Evolutionary conservation across 1,139 yeast species (phyloP).

Genomic region (Lodderomyces parapsilosis): DNA sequence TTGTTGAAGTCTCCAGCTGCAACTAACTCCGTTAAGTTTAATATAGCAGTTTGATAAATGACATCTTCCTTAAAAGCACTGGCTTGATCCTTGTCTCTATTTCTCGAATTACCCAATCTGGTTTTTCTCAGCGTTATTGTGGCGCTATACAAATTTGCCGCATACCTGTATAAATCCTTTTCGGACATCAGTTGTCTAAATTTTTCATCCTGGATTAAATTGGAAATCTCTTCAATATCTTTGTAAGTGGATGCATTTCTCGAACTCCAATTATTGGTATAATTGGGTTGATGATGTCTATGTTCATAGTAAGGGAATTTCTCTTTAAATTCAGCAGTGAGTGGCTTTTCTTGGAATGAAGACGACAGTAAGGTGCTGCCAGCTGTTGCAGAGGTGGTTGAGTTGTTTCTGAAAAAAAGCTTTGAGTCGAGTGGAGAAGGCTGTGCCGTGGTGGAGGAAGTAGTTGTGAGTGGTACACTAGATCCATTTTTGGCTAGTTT

Average conservation of each 20-base stretch:
- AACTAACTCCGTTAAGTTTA: constrained; percentile 32
- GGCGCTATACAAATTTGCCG: constrained; percentile 10
- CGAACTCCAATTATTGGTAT: background rate
- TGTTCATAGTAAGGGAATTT: constrained; percentile 1
- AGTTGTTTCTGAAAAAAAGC: constrained; percentile 12
- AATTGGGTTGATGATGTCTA: constrained; percentile 7
- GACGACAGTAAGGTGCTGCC: constrained; percentile 1
- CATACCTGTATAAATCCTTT: constrained; percentile 28
- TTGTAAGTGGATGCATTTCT: background rate
- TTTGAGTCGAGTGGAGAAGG: constrained; percentile 1
- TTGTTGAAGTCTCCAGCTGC: constrained; percentile 31
- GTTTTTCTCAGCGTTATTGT: constrained; percentile 10
- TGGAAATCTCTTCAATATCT: constrained; percentile 20
- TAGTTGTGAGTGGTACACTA: constrained; percentile 14
- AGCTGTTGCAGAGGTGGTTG: constrained; percentile 7
- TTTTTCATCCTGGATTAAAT: constrained; percentile 28
- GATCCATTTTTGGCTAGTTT: constrained; percentile 25
- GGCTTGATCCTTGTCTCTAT: constrained; percentile 41
- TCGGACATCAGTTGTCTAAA: constrained; percentile 25
- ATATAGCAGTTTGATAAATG: constrained; percentile 32
- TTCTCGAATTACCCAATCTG: constrained; percentile 20
- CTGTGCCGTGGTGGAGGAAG: constrained; percentile 6
- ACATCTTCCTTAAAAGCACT: constrained; percentile 30
- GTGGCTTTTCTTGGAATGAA: constrained; percentile 3
- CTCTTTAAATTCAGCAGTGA: constrained; percentile 2